phyloP scores from a whole-genome alignment of 2,329 filamentous ascomycete species.

The Aspergillus candidus region DNA sequence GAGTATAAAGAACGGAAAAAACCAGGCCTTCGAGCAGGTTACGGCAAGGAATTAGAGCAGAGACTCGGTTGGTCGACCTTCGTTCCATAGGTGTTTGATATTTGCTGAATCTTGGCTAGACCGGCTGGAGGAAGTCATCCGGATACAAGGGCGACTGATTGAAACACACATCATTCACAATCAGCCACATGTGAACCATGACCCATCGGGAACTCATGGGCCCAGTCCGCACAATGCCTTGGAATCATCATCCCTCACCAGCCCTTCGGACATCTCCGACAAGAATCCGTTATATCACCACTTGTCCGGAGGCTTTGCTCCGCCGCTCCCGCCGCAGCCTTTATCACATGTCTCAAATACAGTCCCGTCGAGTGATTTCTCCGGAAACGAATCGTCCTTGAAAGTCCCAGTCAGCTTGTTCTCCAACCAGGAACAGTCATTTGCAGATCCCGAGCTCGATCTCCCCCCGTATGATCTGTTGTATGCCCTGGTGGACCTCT shows the following conservation, averaged over 20 bases:
- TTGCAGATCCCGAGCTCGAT: constrained; percentile 54
- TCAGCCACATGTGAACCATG: constrained; percentile 25
- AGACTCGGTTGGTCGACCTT: constrained; percentile 45
- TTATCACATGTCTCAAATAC: constrained; percentile 21
- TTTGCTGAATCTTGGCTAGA: constrained; percentile 36
- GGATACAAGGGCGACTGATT: constrained; percentile 61
- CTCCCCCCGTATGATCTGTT: constrained; percentile 69
- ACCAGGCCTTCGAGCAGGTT: constrained; percentile 59
- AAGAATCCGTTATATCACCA: constrained; percentile 21
- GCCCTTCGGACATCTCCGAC: constrained; percentile 29
- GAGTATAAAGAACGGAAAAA: constrained; percentile 68
- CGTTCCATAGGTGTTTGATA: neutral
- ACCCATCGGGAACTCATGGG: constrained; percentile 47
- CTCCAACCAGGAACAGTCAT: constrained; percentile 42
- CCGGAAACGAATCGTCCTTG: constrained; percentile 46
- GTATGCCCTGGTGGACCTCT: constrained; percentile 67
- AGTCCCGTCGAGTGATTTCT: constrained; percentile 28
- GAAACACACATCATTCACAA: constrained; percentile 48
- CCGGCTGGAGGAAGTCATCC: constrained; percentile 60
- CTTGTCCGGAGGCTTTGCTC: constrained; percentile 17
- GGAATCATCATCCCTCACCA: constrained; percentile 45
- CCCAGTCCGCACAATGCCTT: constrained; percentile 54
- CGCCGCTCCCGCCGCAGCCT: constrained; percentile 10
- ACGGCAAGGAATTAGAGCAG: constrained; percentile 67
- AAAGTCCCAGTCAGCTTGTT: constrained; percentile 55